Conservation (phyloP, 1,284 basidiomycete genomes). For the Phylloboletellus chloephorus region DNA sequence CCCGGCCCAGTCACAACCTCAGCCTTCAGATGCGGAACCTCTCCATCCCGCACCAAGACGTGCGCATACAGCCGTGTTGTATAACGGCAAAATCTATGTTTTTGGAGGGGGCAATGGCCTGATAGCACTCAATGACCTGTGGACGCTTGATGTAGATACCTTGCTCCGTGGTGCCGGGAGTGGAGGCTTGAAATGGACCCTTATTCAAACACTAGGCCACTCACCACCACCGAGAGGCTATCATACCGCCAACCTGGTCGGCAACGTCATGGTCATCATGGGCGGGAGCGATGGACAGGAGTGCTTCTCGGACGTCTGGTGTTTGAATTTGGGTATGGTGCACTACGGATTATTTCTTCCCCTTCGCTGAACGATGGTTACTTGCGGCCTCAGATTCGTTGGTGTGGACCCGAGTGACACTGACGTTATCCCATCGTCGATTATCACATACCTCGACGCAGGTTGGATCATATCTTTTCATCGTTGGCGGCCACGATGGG, state of each 20-base stretch:
- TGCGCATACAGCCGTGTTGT: conserved; percentile 81
- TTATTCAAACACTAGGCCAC: conserved; percentile 46
- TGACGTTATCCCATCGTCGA: conserved; percentile 56
- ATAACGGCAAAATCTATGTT: conserved; percentile 72
- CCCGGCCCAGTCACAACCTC: conserved; percentile 16
- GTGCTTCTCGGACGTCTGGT: conserved; percentile 85
- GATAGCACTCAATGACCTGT: conserved; percentile 85
- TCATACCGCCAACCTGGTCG: conserved; percentile 84
- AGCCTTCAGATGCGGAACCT: conserved; percentile 11
- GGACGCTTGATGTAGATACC: conserved; percentile 68
- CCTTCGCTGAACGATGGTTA: conserved; percentile 1
- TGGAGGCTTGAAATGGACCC: conserved; percentile 60
- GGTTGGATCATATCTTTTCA: conserved; percentile 90
- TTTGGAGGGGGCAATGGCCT: conserved; percentile 92
- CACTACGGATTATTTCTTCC: not conserved
- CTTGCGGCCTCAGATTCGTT: conserved; percentile 51
- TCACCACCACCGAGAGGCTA: conserved; percentile 76
- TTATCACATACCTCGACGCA: conserved; percentile 86
- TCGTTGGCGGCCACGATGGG: conserved; percentile 86
- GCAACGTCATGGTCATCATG: conserved; percentile 77
- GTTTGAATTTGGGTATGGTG: conserved; percentile 73
- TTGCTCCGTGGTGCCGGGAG: conserved; percentile 15
- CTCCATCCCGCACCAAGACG: conserved; percentile 65
- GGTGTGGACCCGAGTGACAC: conserved; percentile 63
- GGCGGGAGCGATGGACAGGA: conserved; percentile 78